phyloP scores from a whole-genome alignment of 208 protist species.

The Blastocrithidia nonstop region DNA sequence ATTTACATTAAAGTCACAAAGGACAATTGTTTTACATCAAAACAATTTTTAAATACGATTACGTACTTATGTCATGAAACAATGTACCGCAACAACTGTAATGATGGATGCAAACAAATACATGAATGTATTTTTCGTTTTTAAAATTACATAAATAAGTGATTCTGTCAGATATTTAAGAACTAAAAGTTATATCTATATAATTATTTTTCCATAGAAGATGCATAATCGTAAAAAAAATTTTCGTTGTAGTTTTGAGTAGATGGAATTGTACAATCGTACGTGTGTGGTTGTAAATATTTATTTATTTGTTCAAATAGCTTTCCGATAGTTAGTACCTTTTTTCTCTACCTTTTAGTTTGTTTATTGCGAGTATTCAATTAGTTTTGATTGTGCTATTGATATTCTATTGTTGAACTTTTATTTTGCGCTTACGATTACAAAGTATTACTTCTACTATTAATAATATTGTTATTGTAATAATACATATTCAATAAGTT shows the following conservation, averaged over 20 bases:
- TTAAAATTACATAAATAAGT: conserved; percentile 3
- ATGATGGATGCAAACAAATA: neutral
- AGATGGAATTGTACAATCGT: neutral
- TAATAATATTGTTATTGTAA: too few relatives aligned
- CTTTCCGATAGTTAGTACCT: conserved; percentile 3
- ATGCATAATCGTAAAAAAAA: neutral
- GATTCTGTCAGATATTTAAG: neutral
- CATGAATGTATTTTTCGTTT: conserved; percentile 5
- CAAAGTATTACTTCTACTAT: too few relatives aligned
- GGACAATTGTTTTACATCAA: too few relatives aligned
- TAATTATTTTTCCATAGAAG: neutral
- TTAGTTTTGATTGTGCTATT: conserved; percentile 6
- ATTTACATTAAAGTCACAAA: too few relatives aligned
- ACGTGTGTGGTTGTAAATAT: neutral
- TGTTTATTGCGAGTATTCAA: neutral
- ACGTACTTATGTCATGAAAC: neutral
- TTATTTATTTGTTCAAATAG: neutral
- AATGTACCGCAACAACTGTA: neutral
- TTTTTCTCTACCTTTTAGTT: conserved; percentile 1
- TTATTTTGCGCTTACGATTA: too few relatives aligned
- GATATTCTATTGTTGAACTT: neutral
- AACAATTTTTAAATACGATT: neutral
- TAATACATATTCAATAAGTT: too few relatives aligned
- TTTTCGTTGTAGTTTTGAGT: neutral
- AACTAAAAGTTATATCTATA: neutral